Conservation (phyloP, 805 yeast species). For the Pichia exigua region DNA sequence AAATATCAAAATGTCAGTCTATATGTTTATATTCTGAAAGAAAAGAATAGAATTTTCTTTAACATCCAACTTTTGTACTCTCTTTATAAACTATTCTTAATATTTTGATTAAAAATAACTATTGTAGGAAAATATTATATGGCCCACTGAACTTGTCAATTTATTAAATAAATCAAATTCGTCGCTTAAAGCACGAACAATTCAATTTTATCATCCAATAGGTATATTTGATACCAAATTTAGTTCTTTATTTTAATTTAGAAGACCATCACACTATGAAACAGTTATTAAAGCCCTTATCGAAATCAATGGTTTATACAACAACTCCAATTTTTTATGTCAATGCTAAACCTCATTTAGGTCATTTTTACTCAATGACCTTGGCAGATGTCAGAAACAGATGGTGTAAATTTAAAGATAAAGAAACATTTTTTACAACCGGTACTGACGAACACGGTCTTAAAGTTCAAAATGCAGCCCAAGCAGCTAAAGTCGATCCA, state of each 20-base stretch:
- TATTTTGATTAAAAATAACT: neutral
- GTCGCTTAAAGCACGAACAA: neutral
- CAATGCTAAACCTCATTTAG: constrained; percentile 91
- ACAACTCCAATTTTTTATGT: constrained; percentile 96
- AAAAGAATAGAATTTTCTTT: neutral
- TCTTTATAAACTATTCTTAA: neutral
- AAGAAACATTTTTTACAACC: constrained; percentile 55
- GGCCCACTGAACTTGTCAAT: neutral
- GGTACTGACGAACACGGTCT: constrained; percentile 98
- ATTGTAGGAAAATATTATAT: too few relatives aligned
- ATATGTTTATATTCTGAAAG: neutral
- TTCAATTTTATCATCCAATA: neutral
- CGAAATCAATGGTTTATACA: constrained; percentile 32
- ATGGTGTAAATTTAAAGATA: constrained; percentile 49
- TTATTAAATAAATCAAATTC: neutral
- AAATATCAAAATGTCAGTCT: neutral
- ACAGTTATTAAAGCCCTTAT: constrained; percentile 5
- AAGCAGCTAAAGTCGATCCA: constrained; percentile 41
- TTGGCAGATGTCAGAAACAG: constrained; percentile 71
- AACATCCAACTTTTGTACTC: neutral
- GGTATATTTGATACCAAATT: neutral
- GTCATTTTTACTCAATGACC: constrained; percentile 85
- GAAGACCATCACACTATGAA: neutral
- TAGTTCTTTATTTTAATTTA: neutral
- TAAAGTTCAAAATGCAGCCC: constrained; percentile 85